phyloP scores from a whole-genome alignment of 768 basidiomycete species.

The Collybiopsis luxurians region DNA sequence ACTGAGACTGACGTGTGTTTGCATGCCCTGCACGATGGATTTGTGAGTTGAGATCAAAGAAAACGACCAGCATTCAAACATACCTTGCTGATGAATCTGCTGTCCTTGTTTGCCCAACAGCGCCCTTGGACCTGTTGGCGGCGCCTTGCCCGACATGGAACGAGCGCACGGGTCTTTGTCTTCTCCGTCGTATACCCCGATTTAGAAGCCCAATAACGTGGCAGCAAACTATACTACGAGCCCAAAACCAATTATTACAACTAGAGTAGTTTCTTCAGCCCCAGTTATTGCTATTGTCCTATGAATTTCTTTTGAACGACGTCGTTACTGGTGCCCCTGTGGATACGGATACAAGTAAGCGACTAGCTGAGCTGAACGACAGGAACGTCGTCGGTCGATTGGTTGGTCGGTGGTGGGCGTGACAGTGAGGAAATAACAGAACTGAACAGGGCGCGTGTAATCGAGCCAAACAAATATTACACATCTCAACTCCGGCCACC shows the following conservation, averaged over 20 bases:
- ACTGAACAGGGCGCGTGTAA: neutral
- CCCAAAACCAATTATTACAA: no score
- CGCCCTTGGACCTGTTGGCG: conserved; percentile 7
- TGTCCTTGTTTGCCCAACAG: conserved; percentile 3
- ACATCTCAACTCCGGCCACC: neutral
- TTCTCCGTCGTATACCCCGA: neutral
- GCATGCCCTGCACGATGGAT: no score
- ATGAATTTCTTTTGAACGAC: no score
- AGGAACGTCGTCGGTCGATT: neutral
- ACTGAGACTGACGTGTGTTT: no score
- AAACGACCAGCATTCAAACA: no score
- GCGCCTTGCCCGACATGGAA: conserved; percentile 8
- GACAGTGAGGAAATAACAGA: neutral
- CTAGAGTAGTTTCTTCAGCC: no score
- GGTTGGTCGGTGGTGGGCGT: neutral
- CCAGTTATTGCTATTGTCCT: no score
- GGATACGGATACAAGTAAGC: no score
- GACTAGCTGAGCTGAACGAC: neutral
- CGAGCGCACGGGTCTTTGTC: neutral
- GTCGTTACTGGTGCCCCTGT: no score
- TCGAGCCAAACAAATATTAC: neutral
- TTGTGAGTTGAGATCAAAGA: no score
- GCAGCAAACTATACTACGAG: no score
- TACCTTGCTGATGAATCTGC: neutral
- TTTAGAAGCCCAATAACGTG: no score